Base-by-base conservation (phyloP, 2,329 filamentous ascomycete species). In the Pseudocercospora macadamiae region DNA sequence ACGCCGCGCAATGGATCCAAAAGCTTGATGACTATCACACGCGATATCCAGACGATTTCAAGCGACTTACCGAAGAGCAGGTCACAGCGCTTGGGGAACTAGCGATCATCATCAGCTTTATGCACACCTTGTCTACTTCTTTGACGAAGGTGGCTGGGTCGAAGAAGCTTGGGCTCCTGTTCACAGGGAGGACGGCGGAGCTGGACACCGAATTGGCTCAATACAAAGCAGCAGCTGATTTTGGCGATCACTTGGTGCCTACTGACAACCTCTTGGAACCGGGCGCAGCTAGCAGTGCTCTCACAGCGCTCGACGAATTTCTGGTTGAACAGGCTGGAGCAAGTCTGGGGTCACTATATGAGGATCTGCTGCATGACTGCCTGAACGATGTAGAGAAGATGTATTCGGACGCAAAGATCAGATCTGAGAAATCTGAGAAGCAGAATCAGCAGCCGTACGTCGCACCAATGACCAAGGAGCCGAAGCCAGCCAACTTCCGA, bases 11-110 rank as follows among this genome's bases (percentile, higher is more conserved):
- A 25, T 64, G 62, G 62, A 62, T 60, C 7, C 60, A 63, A 19
- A 63, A 61, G 53, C 48, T 64, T 25, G 60, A 63, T 42, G 54
- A 62, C 21, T 60, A 64, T 44, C 49, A 63, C 34, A 45, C 57
- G 37, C 57, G 34, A 2, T 51, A 57, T 30, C 16, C 51, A 10
- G 54, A 59, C 10, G 62, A 64, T 55, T 37, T 44, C 14, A n/a
- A 54, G 52, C 52, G 53, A 45, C 57, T 62, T 18, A 12, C 9
- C 12, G n/a, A 55, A 12, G 18, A 57, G 18, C 49, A 60, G 45
- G 49, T 57, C 7, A 18, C 21, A 32, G 57, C 60, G 14, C 48
- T 63, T 21, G 54, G 51, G 9, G 57, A 60, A 5, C 44, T 63
- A 9, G 60, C 51, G 2, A 53, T 63, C 45, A 58, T 63, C 51